Evolutionary conservation across 129 eudicot species (phyloP).

Genomic region (Arctium lappa): DNA sequence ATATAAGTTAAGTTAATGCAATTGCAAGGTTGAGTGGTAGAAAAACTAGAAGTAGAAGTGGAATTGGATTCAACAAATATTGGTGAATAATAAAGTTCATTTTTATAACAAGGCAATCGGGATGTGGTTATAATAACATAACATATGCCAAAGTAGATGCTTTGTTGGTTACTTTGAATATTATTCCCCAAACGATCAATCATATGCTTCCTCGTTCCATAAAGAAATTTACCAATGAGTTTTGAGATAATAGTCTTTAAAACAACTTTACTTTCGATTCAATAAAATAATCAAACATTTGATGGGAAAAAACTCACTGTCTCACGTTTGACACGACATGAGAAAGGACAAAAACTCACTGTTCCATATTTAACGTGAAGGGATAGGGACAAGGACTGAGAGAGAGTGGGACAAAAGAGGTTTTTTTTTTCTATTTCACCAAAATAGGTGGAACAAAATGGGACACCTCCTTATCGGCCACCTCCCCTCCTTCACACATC

Average conservation of each 20-base stretch:
- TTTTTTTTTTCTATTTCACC: too few relatives aligned
- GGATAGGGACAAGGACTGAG: too few relatives aligned
- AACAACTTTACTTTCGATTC: not conserved
- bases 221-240: not conserved
- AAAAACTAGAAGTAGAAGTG: conserved; percentile 20
- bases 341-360: too few relatives aligned
- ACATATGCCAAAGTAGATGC: conserved; percentile 46
- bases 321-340: too few relatives aligned
- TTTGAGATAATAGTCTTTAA: not conserved
- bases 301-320: too few relatives aligned
- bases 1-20: conserved; percentile 15
- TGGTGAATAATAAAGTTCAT: conserved; percentile 7
- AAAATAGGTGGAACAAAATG: too few relatives aligned
- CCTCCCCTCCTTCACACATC: too few relatives aligned
- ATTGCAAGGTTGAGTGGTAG: conserved; percentile 21
- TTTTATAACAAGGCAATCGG: conserved; percentile 23
- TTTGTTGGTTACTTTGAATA: conserved; percentile 33
- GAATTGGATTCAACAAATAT: conserved; percentile 15
- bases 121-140: conserved; percentile 32
- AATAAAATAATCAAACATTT: not conserved
- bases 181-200: conserved; percentile 31
- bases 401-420: too few relatives aligned
- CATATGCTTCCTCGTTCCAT: conserved; percentile 28
- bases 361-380: too few relatives aligned
- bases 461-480: too few relatives aligned